Evolutionary conservation across 441 rosid genomes (phyloP).

Genomic region (Croton setiger): DNA sequence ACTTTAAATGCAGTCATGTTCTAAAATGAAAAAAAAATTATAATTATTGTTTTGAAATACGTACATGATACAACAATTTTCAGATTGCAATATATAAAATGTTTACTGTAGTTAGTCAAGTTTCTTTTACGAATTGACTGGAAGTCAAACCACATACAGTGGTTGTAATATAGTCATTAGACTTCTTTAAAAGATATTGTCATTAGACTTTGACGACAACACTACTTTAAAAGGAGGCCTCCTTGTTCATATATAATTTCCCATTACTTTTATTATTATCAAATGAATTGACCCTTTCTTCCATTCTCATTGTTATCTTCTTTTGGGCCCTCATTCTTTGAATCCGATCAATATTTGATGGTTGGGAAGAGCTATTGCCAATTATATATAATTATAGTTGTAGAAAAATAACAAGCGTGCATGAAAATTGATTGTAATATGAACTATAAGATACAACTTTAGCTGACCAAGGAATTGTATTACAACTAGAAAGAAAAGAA

Average conservation of each 20-base stretch:
- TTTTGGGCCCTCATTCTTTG: neutral
- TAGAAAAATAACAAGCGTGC: neutral
- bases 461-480: neutral
- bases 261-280: neutral
- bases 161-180: constrained; percentile 4
- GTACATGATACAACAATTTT: too few relatives aligned
- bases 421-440: neutral
- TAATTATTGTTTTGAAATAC: too few relatives aligned
- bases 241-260: neutral
- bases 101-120: constrained; percentile 9
- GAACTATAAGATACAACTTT: neutral
- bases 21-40: too few relatives aligned
- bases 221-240: neutral
- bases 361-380: neutral
- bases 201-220: constrained; percentile 12
- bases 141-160: constrained; percentile 13
- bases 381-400: neutral
- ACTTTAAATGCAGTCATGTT: too few relatives aligned
- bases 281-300: neutral
- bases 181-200: neutral
- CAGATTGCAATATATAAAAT: too few relatives aligned
- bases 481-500: neutral
- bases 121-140: constrained; percentile 5
- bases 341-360: constrained; percentile 4
- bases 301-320: neutral